Conservation (phyloP, 208 protist species). For the Leptomonas pyrrhocoris region DNA sequence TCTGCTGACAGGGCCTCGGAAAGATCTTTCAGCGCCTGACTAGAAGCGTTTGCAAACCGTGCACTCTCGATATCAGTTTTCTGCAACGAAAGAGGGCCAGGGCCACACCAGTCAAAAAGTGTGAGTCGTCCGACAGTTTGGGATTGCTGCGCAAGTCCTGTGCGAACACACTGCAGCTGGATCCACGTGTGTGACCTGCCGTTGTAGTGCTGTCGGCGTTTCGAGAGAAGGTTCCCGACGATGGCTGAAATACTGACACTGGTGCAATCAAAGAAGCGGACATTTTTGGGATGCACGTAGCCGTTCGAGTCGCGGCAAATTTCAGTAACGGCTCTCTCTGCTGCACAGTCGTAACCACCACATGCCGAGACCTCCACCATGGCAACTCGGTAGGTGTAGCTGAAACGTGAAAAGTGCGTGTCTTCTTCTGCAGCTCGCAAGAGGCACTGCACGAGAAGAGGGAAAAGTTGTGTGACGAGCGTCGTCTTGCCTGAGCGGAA, state of each 20-base stretch:
- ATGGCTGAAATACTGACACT: slow-evolving; percentile 29
- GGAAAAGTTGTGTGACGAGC: slow-evolving; percentile 38
- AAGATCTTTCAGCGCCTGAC: slow-evolving; percentile 29
- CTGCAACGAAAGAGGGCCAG: slow-evolving; percentile 33
- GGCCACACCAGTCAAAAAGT: slow-evolving; percentile 51
- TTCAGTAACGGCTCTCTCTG: slow-evolving; percentile 16
- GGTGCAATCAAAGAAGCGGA: slow-evolving; percentile 39
- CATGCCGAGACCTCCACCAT: slow-evolving; percentile 36
- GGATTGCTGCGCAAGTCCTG: slow-evolving; percentile 38
- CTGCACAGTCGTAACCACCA: slow-evolving; percentile 41
- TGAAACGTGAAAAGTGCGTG: slow-evolving; percentile 15
- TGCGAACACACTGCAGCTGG: slow-evolving; percentile 51
- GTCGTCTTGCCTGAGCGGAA: slow-evolving; percentile 41
- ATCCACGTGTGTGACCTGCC: slow-evolving; percentile 57
- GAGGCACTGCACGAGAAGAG: slow-evolving; percentile 38
- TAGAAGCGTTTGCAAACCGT: slow-evolving; percentile 48
- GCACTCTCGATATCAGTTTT: slow-evolving; percentile 52
- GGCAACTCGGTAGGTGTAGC: slow-evolving; percentile 40
- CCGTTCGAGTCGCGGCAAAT: slow-evolving; percentile 37
- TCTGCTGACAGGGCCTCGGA: slow-evolving; percentile 20
- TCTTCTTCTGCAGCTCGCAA: slow-evolving; percentile 3
- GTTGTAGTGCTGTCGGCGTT: slow-evolving; percentile 37
- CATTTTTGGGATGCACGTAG: slow-evolving; percentile 32
- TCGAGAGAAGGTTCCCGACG: slow-evolving; percentile 26
- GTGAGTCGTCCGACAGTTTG: slow-evolving; percentile 43